Conservation (phyloP, 192 early-diverging fungal genomes). For the Entomortierella lignicola region DNA sequence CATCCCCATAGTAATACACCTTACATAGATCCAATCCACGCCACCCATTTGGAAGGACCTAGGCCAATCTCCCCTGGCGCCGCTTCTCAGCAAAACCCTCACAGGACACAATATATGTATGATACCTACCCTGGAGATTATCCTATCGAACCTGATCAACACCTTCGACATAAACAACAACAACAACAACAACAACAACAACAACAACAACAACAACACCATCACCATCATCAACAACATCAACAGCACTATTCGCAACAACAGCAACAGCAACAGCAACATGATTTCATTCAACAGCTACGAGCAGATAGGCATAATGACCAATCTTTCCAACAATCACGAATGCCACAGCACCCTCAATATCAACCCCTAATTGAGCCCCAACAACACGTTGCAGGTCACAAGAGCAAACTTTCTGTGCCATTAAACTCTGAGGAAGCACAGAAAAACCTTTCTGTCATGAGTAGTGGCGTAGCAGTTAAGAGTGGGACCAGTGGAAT, state of each 20-base stretch:
- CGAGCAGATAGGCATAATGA: slow-evolving; percentile 8
- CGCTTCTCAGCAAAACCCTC: not conserved
- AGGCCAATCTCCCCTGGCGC: not conserved
- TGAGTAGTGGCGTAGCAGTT: not conserved
- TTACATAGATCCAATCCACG: not conserved
- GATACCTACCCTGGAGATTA: slow-evolving; percentile 3
- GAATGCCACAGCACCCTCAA: not conserved
- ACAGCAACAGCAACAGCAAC: not conserved
- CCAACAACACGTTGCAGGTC: not conserved
- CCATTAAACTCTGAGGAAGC: not conserved
- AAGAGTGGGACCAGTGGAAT: not conserved
- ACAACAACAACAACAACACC: slow-evolving; percentile 8
- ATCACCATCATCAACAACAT: slow-evolving; percentile 17
- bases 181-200: slow-evolving; percentile 22
- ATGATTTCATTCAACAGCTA: not conserved
- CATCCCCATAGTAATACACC: slow-evolving; percentile 1
- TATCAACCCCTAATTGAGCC: not conserved
- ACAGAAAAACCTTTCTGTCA: not conserved
- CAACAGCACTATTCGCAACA: slow-evolving; percentile 5
- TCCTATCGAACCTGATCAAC: slow-evolving; percentile 35
- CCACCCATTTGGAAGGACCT: slow-evolving; percentile 19
- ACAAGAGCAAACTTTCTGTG: slow-evolving; percentile 4
- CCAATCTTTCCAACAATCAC: not conserved
- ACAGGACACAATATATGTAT: not conserved
- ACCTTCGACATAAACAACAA: slow-evolving; percentile 30